phyloP scores from a whole-genome alignment of 495 filamentous ascomycete genomes.

The Penicillium dipodomyicola region DNA sequence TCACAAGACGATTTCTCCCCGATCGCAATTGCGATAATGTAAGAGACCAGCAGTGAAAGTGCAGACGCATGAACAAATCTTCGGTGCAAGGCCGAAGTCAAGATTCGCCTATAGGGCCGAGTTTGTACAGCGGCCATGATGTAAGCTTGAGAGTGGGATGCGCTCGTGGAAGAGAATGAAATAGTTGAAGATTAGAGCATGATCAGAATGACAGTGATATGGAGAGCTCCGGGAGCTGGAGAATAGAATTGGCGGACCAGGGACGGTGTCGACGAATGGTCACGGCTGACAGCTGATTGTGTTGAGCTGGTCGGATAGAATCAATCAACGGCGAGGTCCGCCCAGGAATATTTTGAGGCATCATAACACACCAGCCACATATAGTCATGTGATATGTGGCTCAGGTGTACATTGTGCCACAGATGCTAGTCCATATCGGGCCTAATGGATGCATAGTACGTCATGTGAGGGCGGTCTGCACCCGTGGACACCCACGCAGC shows the following conservation, averaged over 20 bases:
- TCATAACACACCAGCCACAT: conserved; percentile 46
- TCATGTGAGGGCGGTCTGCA: conserved; percentile 42
- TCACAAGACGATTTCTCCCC: conserved; percentile 67
- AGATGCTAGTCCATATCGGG: conserved; percentile 17
- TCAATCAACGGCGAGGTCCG: conserved; percentile 14
- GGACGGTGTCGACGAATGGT: conserved; percentile 9
- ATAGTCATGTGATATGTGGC: conserved; percentile 27
- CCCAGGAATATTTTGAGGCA: conserved; percentile 35
- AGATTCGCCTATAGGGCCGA: conserved; percentile 78
- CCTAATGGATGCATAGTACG: conserved; percentile 23
- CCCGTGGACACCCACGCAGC: conserved; percentile 12
- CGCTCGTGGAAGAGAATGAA: conserved; percentile 26
- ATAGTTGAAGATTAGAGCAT: conserved; percentile 36
- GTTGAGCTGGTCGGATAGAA: conserved; percentile 14
- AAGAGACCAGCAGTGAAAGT: conserved; percentile 66
- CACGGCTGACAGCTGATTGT: conserved; percentile 8
- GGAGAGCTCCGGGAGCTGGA: conserved; percentile 13
- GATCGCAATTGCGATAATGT: conserved; percentile 67
- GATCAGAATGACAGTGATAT: conserved; percentile 26
- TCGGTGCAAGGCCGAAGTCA: conserved; percentile 85
- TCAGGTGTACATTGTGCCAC: conserved; percentile 9
- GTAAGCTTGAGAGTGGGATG: conserved; percentile 30
- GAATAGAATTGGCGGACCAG: conserved; percentile 1
- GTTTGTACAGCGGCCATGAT: conserved; percentile 49
- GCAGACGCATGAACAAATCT: conserved; percentile 75